These are phyloP conservation scores for Ogataea thermomethanolica DNA, from an alignment of 805 yeast genomes.

Conservation along the genomic window DNA sequence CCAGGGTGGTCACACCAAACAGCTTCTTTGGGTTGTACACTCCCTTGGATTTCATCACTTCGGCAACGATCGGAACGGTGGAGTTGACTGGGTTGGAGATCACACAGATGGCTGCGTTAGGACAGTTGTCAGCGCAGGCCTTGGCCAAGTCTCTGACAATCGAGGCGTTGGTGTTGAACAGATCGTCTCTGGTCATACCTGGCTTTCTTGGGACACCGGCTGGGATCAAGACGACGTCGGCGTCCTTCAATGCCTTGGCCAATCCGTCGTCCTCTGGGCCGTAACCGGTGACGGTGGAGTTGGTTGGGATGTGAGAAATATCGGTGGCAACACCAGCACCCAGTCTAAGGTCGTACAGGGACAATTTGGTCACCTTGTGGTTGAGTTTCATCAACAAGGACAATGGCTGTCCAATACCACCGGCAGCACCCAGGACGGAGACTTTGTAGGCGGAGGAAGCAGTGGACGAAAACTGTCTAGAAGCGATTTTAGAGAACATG, in stretches of 20 bases:
- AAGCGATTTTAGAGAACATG: conserved; percentile 54
- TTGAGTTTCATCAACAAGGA: conserved; percentile 81
- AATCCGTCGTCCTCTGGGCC: conserved; percentile 76
- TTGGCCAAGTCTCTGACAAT: conserved; percentile 91
- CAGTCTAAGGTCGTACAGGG: conserved; percentile 84
- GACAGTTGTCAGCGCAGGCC: conserved; percentile 76
- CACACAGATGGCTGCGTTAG: conserved; percentile 77
- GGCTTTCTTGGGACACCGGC: conserved; percentile 99
- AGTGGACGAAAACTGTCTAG: conserved; percentile 59
- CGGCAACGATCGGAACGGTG: conserved; percentile 94
- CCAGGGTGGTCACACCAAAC: conserved; percentile 96
- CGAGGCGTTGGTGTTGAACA: conserved; percentile 93
- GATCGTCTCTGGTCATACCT: conserved; percentile 97
- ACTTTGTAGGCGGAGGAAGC: conserved; percentile 71
- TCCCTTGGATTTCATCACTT: conserved; percentile 80
- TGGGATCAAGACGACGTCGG: conserved; percentile 88
- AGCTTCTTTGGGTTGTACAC: conserved; percentile 88
- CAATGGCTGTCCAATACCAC: conserved; percentile 95
- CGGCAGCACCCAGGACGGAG: conserved; percentile 79
- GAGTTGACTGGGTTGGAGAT: conserved; percentile 97
- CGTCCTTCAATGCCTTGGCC: conserved; percentile 64
- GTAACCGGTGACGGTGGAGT: conserved; percentile 84
- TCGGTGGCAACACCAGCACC: conserved; percentile 98
- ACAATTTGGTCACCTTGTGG: conserved; percentile 80
- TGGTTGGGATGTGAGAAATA: conserved; percentile 88